Conservation (phyloP, 371 early-diverging fungal genomes). For the Haplosporangium sp. region DNA sequence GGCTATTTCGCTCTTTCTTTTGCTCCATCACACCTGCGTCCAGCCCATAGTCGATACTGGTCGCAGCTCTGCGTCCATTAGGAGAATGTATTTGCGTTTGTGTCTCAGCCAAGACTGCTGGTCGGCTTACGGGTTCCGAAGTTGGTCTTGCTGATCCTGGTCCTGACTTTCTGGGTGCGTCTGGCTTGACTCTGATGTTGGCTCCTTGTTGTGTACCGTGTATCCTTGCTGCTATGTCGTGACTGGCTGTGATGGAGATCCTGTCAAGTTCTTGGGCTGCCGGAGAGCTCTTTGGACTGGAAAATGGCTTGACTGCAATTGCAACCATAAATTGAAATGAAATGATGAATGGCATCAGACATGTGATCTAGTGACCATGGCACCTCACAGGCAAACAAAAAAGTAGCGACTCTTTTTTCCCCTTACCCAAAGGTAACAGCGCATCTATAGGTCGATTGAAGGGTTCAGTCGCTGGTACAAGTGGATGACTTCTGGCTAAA, state of each 20-base stretch:
- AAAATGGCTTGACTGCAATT: constrained; percentile 22
- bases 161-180: too few species aligned
- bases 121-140: constrained; percentile 10
- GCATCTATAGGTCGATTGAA: constrained; percentile 33
- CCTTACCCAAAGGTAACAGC: constrained; percentile 29
- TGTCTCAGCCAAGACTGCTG: neutral
- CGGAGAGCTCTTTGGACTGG: constrained; percentile 7
- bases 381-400: too few species aligned
- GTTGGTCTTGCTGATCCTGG: neutral
- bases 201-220: neutral
- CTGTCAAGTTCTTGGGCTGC: constrained; percentile 22
- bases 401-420: too few species aligned
- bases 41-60: constrained; percentile 2
- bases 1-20: neutral
- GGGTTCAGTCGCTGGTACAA: constrained; percentile 21
- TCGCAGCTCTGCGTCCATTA: constrained; percentile 5
- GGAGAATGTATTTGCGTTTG: neutral
- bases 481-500: constrained; percentile 34
- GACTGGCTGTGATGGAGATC: constrained; percentile 1
- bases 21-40: neutral
- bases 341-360: too few species aligned
- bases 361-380: neutral
- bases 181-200: too few species aligned
- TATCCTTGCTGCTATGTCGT: neutral
- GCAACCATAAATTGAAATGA: neutral